A percentile compares a stretch with the other conserved stretches of the same genome.
phyloP scores from a whole-genome alignment of 306 rosid species.

The Oemleria cerasiformis region DNA sequence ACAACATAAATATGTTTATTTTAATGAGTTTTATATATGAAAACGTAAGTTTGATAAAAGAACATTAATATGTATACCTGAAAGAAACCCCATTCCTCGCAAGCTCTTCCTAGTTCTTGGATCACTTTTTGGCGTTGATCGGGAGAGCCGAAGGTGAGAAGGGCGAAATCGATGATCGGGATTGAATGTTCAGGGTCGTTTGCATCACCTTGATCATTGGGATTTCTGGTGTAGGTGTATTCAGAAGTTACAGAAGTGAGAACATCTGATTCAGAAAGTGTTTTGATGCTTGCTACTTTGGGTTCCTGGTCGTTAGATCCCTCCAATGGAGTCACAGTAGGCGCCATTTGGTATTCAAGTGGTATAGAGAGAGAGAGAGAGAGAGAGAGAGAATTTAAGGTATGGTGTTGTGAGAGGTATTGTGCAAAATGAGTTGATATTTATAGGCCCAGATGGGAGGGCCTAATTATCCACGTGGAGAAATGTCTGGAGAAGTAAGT shows the following conservation, averaged over 20 bases:
- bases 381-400: background rate
- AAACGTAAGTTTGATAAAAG: background rate
- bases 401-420: background rate
- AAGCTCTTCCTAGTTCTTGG: slow-evolving; percentile 32
- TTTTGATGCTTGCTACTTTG: slow-evolving; percentile 18
- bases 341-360: background rate
- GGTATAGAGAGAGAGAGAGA: background rate
- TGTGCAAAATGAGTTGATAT: background rate
- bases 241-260: slow-evolving; percentile 37
- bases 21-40: background rate
- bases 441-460: background rate
- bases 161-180: slow-evolving; percentile 36
- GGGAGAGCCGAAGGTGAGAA: slow-evolving; percentile 12
- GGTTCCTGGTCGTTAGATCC: background rate
- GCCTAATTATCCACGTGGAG: background rate
- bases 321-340: background rate
- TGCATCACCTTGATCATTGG: slow-evolving; percentile 26
- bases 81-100: slow-evolving; percentile 42
- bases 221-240: slow-evolving; percentile 22
- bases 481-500: background rate
- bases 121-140: slow-evolving; percentile 25
- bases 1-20: background rate
- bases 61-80: slow-evolving; percentile 12
- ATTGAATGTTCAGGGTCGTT: slow-evolving; percentile 35
- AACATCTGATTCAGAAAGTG: slow-evolving; percentile 35